Conservation (phyloP, 2,329 filamentous ascomycete species). For the Verticillium alfalfae region DNA sequence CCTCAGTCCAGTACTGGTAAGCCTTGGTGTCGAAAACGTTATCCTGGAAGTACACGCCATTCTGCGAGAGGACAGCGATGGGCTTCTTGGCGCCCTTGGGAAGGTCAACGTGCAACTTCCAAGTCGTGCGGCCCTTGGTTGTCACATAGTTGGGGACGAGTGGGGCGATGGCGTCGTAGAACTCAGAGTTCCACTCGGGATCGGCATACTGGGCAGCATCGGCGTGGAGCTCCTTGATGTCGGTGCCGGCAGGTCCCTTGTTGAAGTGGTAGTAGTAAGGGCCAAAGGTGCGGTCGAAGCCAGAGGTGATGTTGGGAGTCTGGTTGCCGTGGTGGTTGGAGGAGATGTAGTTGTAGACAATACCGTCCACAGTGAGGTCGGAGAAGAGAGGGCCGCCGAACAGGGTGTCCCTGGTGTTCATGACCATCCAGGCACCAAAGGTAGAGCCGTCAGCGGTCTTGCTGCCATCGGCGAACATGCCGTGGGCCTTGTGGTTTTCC, state of each 20-base stretch:
- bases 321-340: conserved; percentile 56
- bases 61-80: conserved; percentile 46
- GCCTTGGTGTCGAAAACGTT: conserved; percentile 42
- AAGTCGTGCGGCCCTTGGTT: conserved; percentile 42
- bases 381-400: conserved; percentile 54
- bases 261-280: conserved; percentile 58
- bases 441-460: conserved; percentile 41
- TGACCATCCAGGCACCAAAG: conserved; percentile 54
- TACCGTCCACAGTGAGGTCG: conserved; percentile 54
- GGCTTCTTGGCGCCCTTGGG: conserved; percentile 41
- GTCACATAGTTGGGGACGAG: conserved; percentile 55
- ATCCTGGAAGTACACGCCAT: conserved; percentile 50
- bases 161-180: conserved; percentile 58
- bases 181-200: conserved; percentile 50
- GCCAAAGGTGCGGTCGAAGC: conserved; percentile 58
- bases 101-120: conserved; percentile 43
- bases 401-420: conserved; percentile 56
- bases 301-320: conserved; percentile 54
- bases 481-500: conserved; percentile 50
- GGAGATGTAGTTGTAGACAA: conserved; percentile 55
- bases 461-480: conserved; percentile 28
- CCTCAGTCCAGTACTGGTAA: conserved; percentile 53
- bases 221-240: conserved; percentile 39
- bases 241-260: conserved; percentile 38
- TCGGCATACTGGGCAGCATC: conserved; percentile 49